phyloP scores from a whole-genome alignment of 176 grass and related monocot genomes.

The Bothriochloa decipiens region DNA sequence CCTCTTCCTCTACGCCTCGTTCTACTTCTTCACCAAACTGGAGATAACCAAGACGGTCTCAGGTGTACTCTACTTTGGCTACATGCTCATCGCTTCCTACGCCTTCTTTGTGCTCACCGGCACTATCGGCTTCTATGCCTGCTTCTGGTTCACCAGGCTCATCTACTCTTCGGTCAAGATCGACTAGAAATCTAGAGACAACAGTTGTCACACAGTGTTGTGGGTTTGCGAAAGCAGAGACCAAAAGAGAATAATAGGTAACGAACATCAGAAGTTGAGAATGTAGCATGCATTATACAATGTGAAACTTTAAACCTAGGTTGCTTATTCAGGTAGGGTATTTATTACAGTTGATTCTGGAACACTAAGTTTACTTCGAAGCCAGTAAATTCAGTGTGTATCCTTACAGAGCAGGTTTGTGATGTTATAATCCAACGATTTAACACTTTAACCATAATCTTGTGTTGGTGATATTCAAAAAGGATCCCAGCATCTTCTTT shows the following conservation, averaged over 20 bases:
- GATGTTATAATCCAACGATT: neutral
- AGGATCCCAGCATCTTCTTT: neutral
- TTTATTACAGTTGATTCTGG: constrained; percentile 23
- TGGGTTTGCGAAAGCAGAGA: constrained; percentile 21
- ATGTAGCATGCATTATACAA: constrained; percentile 17
- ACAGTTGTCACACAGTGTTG: neutral
- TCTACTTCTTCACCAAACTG: constrained; percentile 96
- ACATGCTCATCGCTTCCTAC: constrained; percentile 92
- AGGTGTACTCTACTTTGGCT: constrained; percentile 75
- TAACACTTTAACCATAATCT: constrained; percentile 6
- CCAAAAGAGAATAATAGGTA: constrained; percentile 1
- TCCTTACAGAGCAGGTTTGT: neutral
- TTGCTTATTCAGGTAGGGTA: neutral
- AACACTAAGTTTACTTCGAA: constrained; percentile 8
- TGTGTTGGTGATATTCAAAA: neutral
- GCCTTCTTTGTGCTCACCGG: constrained; percentile 88
- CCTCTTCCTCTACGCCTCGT: constrained; percentile 75
- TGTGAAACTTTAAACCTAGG: constrained; percentile 10
- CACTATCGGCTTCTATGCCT: constrained; percentile 82
- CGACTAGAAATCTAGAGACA: constrained; percentile 46
- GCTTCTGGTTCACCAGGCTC: constrained; percentile 86
- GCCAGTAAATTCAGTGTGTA: neutral
- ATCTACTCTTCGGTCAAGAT: constrained; percentile 96
- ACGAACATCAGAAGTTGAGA: constrained; percentile 7
- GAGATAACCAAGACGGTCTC: constrained; percentile 84